These are phyloP conservation scores for Amaranthus cruentus DNA, from an alignment of 148 eudicot species.

Conservation along the genomic window DNA sequence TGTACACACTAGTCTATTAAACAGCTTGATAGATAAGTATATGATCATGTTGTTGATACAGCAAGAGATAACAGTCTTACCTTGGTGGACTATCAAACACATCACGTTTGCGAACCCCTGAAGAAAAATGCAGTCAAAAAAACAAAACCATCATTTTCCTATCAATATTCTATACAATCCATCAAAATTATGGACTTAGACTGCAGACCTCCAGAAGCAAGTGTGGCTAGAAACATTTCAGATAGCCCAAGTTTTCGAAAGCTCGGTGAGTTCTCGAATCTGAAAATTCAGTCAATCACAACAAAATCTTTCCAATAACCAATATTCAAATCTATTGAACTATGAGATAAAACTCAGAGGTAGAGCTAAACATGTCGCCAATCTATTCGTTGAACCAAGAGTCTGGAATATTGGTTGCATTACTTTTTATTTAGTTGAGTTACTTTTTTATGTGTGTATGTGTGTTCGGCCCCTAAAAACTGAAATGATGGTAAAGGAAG, in stretches of 20 bases:
- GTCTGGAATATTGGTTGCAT: no score
- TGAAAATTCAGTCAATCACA: slow-evolving; percentile 41
- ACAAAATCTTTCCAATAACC: slow-evolving; percentile 10
- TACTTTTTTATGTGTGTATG: no score
- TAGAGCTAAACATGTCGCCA: no score
- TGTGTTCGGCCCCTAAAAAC: background rate
- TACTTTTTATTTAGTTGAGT: no score
- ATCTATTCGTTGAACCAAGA: no score
- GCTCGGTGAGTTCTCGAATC: slow-evolving; percentile 73
- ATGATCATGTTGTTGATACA: background rate
- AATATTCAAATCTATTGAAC: background rate
- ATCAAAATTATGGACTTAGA: background rate
- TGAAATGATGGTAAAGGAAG: slow-evolving; percentile 33
- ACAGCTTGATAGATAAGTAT: background rate
- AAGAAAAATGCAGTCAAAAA: slow-evolving; percentile 9
- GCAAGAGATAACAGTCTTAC: slow-evolving; percentile 23
- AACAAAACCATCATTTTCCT: slow-evolving; percentile 4
- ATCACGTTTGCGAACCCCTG: slow-evolving; percentile 41
- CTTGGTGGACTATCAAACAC: slow-evolving; percentile 35
- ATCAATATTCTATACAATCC: background rate
- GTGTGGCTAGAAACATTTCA: slow-evolving; percentile 72
- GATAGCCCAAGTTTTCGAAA: slow-evolving; percentile 78
- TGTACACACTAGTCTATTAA: background rate
- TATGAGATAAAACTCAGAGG: no score
- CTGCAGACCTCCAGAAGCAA: slow-evolving; percentile 79